phyloP scores from a whole-genome alignment of 2,329 filamentous ascomycete species.

The Penicillium sp. region DNA sequence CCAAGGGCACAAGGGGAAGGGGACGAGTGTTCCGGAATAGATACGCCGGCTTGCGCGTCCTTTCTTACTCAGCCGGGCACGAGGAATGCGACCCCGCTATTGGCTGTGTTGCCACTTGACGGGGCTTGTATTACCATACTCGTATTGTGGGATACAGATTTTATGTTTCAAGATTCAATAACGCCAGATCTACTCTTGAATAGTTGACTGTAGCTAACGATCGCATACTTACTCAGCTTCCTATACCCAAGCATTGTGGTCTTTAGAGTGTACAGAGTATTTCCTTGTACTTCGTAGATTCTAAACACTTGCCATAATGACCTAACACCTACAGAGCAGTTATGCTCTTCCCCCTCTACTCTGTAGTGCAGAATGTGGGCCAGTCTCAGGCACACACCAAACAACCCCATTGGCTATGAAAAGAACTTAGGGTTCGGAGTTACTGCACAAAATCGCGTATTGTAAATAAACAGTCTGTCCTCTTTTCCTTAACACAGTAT shows the following conservation, averaged over 20 bases:
- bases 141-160: not conserved
- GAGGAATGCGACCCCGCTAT: not conserved
- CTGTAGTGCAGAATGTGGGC: not conserved
- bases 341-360: not conserved
- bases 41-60: slow-evolving; percentile 35
- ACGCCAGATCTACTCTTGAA: not conserved
- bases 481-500: too few species aligned
- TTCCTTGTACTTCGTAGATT: not conserved
- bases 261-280: too few species aligned
- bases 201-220: too few species aligned
- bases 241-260: too few species aligned
- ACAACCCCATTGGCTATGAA: not conserved
- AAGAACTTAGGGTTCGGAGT: not conserved
- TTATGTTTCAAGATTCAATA: not conserved
- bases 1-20: slow-evolving; percentile 12
- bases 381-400: not conserved
- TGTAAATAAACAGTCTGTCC: not conserved
- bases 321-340: not conserved
- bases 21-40: slow-evolving; percentile 17
- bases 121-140: not conserved
- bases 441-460: not conserved
- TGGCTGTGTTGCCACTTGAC: not conserved
- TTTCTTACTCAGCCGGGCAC: slow-evolving; percentile 29
- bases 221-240: too few species aligned
- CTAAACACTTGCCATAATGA: not conserved